Percentiles rank a stretch among this genome's conserved stretches.
Conservation (phyloP, 2,329 filamentous ascomycete species). For the Cercospora sp. region DNA sequence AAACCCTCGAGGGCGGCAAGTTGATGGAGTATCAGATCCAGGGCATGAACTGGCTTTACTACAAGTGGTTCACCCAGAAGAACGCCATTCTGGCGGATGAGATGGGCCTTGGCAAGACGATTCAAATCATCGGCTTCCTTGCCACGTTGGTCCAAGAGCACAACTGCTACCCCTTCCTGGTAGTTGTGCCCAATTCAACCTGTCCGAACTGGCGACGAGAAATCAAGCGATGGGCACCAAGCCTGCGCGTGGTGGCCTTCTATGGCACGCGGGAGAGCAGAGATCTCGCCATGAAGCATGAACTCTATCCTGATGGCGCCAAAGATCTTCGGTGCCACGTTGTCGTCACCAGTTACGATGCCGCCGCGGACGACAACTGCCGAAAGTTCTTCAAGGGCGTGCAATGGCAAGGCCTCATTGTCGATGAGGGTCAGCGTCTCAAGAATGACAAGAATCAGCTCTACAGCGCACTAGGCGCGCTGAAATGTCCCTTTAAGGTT, state of each 20-base stretch:
- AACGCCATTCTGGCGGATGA: constrained; percentile 95
- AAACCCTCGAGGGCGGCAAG: constrained; percentile 71
- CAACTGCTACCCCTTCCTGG: constrained; percentile 84
- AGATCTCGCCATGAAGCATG: constrained; percentile 74
- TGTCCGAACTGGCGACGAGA: constrained; percentile 98
- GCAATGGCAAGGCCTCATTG: constrained; percentile 82
- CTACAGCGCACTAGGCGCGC: constrained; percentile 70
- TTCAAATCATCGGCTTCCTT: constrained; percentile 84
- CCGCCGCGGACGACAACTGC: constrained; percentile 75
- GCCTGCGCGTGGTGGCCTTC: constrained; percentile 85
- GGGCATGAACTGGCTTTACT: constrained; percentile 92
- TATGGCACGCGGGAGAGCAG: constrained; percentile 77
- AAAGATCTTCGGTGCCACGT: constrained; percentile 81
- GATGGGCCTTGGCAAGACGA: constrained; percentile 97
- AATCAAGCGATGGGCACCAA: constrained; percentile 89
- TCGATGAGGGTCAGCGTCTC: constrained; percentile 92
- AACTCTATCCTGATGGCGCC: constrained; percentile 71
- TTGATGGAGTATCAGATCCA: constrained; percentile 94
- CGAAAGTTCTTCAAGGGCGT: constrained; percentile 67
- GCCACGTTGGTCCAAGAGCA: constrained; percentile 64
- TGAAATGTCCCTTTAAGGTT: constrained; percentile 80
- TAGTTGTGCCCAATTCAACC: constrained; percentile 92
- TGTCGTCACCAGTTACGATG: constrained; percentile 93
- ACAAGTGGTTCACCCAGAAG: constrained; percentile 77
- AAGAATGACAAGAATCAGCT: constrained; percentile 89